phyloP scores from a whole-genome alignment of 768 basidiomycete genomes.

The Astraeus odoratus region DNA sequence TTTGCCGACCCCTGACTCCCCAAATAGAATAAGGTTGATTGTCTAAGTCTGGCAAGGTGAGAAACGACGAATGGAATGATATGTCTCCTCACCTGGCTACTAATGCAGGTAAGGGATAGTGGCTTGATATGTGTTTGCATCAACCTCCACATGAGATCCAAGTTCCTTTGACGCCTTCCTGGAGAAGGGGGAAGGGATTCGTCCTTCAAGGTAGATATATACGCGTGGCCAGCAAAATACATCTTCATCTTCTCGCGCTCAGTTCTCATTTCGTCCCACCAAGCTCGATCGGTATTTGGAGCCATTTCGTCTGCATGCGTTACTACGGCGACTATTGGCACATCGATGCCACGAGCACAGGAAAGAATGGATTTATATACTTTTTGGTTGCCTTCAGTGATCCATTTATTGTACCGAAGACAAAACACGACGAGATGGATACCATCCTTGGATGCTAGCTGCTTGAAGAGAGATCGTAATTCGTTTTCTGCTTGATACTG shows the following conservation, averaged over 20 bases:
- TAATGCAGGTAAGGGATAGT: neutral
- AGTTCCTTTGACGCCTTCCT: neutral
- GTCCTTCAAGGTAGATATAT: neutral
- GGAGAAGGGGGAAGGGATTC: neutral
- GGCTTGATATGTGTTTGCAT: neutral
- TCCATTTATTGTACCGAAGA: neutral
- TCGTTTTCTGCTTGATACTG: neutral
- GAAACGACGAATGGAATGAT: no score
- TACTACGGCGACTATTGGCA: neutral
- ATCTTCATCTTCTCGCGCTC: neutral
- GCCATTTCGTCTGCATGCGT: neutral
- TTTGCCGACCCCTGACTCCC: neutral
- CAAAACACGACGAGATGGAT: no score
- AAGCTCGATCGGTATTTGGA: neutral
- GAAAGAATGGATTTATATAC: neutral
- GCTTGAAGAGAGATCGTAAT: neutral
- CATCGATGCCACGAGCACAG: neutral
- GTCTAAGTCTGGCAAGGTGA: no score
- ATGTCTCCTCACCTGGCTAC: neutral
- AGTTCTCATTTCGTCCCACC: neutral
- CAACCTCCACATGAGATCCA: neutral
- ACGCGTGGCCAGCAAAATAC: neutral
- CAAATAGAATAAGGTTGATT: slow-evolving; percentile 1
- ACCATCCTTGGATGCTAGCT: neutral
- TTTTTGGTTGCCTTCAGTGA: neutral